These are phyloP conservation scores for Desmodesmus armatus DNA, from an alignment of 139 green algal species.

Conservation along the genomic window DNA sequence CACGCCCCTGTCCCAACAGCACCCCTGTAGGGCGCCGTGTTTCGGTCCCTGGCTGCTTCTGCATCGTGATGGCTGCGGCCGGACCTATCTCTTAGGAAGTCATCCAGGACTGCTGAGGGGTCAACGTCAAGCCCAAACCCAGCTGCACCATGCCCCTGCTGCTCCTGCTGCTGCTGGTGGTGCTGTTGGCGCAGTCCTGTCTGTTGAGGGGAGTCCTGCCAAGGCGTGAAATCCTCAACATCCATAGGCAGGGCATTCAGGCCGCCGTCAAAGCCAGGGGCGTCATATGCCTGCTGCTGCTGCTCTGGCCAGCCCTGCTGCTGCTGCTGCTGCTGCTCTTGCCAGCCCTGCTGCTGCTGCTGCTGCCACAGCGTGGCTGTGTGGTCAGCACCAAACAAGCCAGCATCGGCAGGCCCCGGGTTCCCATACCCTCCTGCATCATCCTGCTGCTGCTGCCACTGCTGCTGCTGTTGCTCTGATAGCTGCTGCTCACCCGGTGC, in stretches of 20 bases:
- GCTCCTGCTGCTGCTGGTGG: slow-evolving; percentile 1
- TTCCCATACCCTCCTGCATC: background rate
- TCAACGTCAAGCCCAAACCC: background rate
- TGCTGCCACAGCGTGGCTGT: background rate
- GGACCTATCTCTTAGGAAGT: background rate
- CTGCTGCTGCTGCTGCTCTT: slow-evolving; percentile 15
- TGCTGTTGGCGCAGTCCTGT: background rate
- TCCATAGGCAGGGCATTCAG: background rate
- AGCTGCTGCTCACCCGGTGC: background rate
- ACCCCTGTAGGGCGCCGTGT: too few relatives aligned
- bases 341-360: background rate
- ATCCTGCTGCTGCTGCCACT: background rate
- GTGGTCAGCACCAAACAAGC: too few relatives aligned
- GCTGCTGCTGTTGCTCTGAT: background rate
- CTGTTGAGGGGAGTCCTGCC: background rate
- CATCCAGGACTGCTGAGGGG: slow-evolving; percentile 28
- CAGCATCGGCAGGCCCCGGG: background rate
- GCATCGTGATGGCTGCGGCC: background rate
- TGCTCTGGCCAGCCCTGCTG: background rate
- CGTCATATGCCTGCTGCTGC: background rate
- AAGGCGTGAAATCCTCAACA: background rate
- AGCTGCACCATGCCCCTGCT: background rate
- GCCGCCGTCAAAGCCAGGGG: background rate
- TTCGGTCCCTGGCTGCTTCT: too few relatives aligned
- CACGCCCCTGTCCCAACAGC: too few relatives aligned